phyloP scores from a whole-genome alignment of 2,329 filamentous ascomycete genomes.

The Emydomyces testavorans region DNA sequence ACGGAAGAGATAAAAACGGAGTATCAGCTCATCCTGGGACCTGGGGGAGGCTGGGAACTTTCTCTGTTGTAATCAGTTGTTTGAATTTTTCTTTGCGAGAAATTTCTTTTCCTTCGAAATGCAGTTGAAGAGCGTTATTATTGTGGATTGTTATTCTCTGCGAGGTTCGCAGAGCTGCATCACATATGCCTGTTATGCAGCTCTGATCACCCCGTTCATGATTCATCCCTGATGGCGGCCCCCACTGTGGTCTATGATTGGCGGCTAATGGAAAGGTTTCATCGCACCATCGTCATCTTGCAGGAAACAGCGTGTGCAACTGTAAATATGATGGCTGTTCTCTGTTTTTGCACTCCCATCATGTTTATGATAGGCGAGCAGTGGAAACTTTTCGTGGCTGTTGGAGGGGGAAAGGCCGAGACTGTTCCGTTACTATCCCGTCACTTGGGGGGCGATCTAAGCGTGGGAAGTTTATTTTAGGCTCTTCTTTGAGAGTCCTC shows the following conservation, averaged over 20 bases:
- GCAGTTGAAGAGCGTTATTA: background rate
- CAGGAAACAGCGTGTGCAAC: conserved; percentile 10
- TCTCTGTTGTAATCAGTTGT: no score
- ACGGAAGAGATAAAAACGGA: background rate
- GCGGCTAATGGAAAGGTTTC: conserved; percentile 9
- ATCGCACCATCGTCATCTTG: conserved; percentile 14
- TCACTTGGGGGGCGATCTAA: background rate
- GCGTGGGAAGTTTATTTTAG: conserved; percentile 1
- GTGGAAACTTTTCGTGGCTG: background rate
- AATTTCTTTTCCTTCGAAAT: background rate
- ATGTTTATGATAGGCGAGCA: background rate
- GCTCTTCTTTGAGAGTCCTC: background rate
- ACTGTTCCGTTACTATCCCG: background rate
- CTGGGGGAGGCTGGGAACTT: no score
- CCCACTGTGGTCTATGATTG: background rate
- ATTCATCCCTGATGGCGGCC: background rate
- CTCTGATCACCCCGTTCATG: background rate
- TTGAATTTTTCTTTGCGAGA: no score
- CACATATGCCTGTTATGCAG: background rate
- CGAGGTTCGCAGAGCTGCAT: background rate
- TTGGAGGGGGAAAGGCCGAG: conserved; percentile 1
- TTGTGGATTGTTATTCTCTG: no score
- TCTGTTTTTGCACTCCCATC: background rate
- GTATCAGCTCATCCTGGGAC: no score
- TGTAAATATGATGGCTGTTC: no score